Base-by-base conservation (phyloP, 345 rosid genomes). In the Rhizophora apiculata region DNA sequence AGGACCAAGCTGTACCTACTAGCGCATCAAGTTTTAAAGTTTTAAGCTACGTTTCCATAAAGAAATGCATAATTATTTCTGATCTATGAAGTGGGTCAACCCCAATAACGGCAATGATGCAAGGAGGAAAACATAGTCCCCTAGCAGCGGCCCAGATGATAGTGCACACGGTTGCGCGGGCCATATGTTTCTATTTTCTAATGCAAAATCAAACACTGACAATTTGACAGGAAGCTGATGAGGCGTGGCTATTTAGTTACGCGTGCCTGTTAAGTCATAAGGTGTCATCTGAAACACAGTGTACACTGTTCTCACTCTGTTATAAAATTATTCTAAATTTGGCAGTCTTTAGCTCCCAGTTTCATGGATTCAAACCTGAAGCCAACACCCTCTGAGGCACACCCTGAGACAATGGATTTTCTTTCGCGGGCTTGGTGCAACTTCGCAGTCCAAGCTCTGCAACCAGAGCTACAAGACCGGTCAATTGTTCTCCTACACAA, bases 371-470 rank as follows among this genome's bases (percentile, higher is more conserved):
- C 78, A 56, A 69, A 53, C 36, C 72, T 74, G 63, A 82, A 78
- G 54, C 74, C 82, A 43, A 71, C 85, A 3, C 96, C 90, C 34
- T 88, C 97, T 10, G 96, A 91, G 68, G 93, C 97, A 80, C 93
- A 87, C 76, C 96, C 93, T 19, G 96, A 94, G 51, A 76, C 93
- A 13, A 82, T 94, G 96, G 98, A 91, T 74, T 91, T 91, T 78
- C 93, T 91, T 37, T 94, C 98, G 7, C 72, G 76, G 10, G 79
- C 95, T 32, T 94, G 97, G 98, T 94, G 97, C 75, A 80, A 88
- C 74, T 89, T 94, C 57, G 96, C 97, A 13, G 89, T 94, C 65
- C 93, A 89, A 65, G 78, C 97, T 59, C 86, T 89, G 20, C 92
- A 89, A 43, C 89, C 97, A 1, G 83, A 76, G 37, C 51, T 74